Conservation (phyloP, 805 yeast species). For the Cyberlindnera americana region DNA sequence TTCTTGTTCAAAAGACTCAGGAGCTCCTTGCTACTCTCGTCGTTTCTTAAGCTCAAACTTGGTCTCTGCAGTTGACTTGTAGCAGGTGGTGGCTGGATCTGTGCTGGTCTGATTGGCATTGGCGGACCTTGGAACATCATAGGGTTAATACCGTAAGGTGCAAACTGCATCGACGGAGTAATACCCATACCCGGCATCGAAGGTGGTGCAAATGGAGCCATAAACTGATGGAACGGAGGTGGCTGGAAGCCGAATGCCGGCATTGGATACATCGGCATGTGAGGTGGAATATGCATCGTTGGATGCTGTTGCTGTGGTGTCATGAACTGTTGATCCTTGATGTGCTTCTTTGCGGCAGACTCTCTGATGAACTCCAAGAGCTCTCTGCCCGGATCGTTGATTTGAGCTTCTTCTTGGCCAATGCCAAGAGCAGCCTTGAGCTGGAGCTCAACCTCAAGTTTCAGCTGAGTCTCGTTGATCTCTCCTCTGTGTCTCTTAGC, state of each 20-base stretch:
- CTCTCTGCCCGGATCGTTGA: constrained; percentile 71
- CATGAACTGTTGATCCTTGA: constrained; percentile 16
- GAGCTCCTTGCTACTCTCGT: constrained; percentile 39
- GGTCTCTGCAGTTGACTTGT: constrained; percentile 38
- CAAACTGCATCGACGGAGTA: constrained; percentile 7
- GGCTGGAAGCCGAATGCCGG: constrained; percentile 21
- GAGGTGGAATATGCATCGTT: constrained; percentile 12
- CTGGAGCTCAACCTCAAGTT: constrained; percentile 58
- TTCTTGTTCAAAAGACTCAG: constrained; percentile 40
- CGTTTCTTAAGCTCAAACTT: constrained; percentile 30
- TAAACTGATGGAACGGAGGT: constrained; percentile 21
- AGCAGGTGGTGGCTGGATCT: constrained; percentile 32
- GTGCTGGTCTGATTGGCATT: constrained; percentile 14
- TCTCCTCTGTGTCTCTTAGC: constrained; percentile 49
- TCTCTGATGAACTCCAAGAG: constrained; percentile 57
- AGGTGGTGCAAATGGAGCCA: constrained; percentile 23
- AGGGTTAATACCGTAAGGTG: constrained; percentile 11
- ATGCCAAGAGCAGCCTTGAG: constrained; percentile 65
- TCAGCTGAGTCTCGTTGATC: constrained; percentile 53
- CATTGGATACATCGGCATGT: constrained; percentile 12
- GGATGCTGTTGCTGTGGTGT: constrained; percentile 9
- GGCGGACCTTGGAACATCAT: constrained; percentile 14
- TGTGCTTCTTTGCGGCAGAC: constrained; percentile 34
- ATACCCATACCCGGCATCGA: constrained; percentile 7
- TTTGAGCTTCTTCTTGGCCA: constrained; percentile 30